phyloP scores from a whole-genome alignment of 768 basidiomycete genomes.

The Boletus coccyginus region DNA sequence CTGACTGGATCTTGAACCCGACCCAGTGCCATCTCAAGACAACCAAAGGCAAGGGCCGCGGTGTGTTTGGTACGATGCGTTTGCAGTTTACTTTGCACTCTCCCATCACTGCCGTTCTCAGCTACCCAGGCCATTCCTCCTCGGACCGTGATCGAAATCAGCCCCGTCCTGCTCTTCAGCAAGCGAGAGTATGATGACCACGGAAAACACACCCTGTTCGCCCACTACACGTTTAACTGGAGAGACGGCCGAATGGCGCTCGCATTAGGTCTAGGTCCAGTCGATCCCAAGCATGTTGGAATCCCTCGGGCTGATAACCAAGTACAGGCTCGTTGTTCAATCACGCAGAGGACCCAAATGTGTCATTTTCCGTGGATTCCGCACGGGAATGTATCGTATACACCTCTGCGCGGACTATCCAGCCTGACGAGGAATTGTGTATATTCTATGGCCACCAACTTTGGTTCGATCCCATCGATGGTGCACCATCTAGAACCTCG shows the following conservation, averaged over 20 bases:
- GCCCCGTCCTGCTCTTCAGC: conserved; percentile 78
- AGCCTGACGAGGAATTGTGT: conserved; percentile 68
- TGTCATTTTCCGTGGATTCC: conserved; percentile 58
- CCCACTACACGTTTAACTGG: conserved; percentile 80
- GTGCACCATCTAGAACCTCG: not conserved
- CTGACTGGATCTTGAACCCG: conserved; percentile 37
- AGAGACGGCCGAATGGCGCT: conserved; percentile 72
- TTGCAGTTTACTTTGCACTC: not conserved
- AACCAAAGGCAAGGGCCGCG: conserved; percentile 51
- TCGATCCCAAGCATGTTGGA: not conserved
- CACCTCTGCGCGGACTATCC: conserved; percentile 50
- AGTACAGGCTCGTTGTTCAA: conserved; percentile 76
- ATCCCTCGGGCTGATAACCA: not conserved
- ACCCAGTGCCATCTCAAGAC: conserved; percentile 47
- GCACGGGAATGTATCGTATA: conserved; percentile 61
- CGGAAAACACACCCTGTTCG: conserved; percentile 61
- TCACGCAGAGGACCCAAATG: conserved; percentile 67
- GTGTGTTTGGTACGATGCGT: conserved; percentile 54
- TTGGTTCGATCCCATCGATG: conserved; percentile 55
- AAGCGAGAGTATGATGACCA: conserved; percentile 67
- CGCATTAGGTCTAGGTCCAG: conserved; percentile 68
- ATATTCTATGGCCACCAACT: conserved; percentile 73
- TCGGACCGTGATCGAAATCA: conserved; percentile 73
- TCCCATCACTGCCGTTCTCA: conserved; percentile 29
- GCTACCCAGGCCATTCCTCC: conserved; percentile 36